Base-by-base conservation (phyloP, 2,329 filamentous ascomycete species). In the Pseudocercospora fuligena region DNA sequence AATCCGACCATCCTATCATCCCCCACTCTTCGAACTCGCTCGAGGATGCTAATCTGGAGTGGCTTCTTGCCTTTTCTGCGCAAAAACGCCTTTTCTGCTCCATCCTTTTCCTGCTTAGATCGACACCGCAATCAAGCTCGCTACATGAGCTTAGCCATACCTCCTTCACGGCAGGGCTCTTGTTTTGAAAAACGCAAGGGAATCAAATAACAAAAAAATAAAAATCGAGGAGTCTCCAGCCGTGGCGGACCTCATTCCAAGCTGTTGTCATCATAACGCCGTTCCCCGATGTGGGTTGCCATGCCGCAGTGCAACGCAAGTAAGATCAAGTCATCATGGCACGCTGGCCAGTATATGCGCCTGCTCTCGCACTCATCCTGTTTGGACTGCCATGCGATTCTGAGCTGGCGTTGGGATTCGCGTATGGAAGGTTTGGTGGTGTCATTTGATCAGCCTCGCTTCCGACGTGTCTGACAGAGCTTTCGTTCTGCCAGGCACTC, bases 401-500 rank as follows among this genome's bases (percentile, higher is more conserved):
- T 21, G 68, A 67, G 63, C 71, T 75, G 16, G 67, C 71, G 62
- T 73, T 73, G 1, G 69, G 64, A 54, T 75, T 69, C 61, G 72
- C 71, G 61, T 75, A 73, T n/a, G 75, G 74, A 58, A 77, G 33
- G 21, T 59, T 70, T 29, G 75, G 70, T 46, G 73, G 72, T 51
- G 71, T 72, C 64, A 71, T 69, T 16, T 63, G 65, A 56, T 70
- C 71, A 19, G 69, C 65, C 25, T 79, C 80, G 27, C 74, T 70
- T 6, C 71, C 77, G 7, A 97, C 88, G 65, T 94, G 91, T 58
- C 93, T 88, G 47, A 94, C 93, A 58, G 91, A 93, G 70, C 88
- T 90, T 79, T 97, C 93, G 76, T 92, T 91, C 74, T 93, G 90
- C 89, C 90, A 93, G 5, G 92, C 86, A 61, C 81, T 80, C 40